Conservation (phyloP, 257 asterid species). For the Dorcoceras hygrometricum region DNA sequence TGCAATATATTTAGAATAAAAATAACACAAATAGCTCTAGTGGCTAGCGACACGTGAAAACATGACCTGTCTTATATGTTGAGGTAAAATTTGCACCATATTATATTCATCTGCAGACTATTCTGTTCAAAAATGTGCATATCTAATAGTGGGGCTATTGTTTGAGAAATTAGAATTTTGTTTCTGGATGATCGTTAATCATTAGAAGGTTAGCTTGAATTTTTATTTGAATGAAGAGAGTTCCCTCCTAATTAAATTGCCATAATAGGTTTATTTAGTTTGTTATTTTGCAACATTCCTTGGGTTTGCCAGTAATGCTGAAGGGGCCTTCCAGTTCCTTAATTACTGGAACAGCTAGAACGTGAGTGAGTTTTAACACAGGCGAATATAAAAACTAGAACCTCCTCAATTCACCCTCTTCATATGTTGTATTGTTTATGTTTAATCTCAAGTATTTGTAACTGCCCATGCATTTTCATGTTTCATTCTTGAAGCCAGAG, state of each 20-base stretch:
- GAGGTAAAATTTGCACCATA: neutral
- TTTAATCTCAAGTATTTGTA: constrained; percentile 4
- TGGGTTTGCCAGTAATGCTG: neutral
- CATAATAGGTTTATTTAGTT: neutral
- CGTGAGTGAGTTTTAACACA: neutral
- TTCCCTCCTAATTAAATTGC: neutral
- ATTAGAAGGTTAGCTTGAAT: neutral
- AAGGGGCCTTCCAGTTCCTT: neutral
- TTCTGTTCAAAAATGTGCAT: neutral
- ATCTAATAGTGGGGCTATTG: neutral
- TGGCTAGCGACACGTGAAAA: neutral
- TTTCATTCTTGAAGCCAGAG: constrained; percentile 56
- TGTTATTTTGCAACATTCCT: neutral
- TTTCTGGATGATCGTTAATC: neutral
- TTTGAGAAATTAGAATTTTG: neutral
- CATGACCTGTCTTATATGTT: neutral
- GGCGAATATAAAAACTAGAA: neutral
- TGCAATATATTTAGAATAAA: neutral
- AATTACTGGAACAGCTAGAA: constrained; percentile 5
- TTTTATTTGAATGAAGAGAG: neutral
- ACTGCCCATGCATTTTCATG: constrained; percentile 9
- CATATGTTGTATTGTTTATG: constrained; percentile 6
- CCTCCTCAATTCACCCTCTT: constrained; percentile 2
- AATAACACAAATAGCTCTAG: neutral
- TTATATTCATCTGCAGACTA: too few relatives aligned